Percentiles rank a stretch among this genome's conserved stretches.
phyloP scores from a whole-genome alignment of 2,329 filamentous ascomycete genomes.

The Thielaviopsis musarum region DNA sequence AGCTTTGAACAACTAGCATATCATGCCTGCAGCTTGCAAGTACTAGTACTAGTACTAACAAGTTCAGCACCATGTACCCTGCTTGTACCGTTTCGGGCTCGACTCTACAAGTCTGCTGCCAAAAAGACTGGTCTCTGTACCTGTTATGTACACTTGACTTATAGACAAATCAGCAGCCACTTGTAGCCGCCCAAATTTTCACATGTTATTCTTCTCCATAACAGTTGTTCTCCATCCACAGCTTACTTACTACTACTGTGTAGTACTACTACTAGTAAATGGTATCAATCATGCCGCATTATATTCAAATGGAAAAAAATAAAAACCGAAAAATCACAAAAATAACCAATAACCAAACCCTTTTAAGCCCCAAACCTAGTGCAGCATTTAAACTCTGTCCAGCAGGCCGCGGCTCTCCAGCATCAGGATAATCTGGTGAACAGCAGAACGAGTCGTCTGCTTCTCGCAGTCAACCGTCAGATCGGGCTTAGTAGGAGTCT shows the following conservation, averaged over 20 bases:
- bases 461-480: slow-evolving; percentile 72
- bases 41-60: neutral
- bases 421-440: slow-evolving; percentile 90
- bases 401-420: slow-evolving; percentile 80
- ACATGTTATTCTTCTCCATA: neutral
- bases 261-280: neutral
- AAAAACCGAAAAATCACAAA: neutral
- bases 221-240: too few species aligned
- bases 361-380: neutral
- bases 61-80: neutral
- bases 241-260: too few species aligned
- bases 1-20: too few species aligned
- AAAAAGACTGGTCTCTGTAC: too few species aligned
- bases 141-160: too few species aligned
- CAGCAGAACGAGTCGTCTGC: slow-evolving; percentile 78
- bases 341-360: neutral
- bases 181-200: neutral
- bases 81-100: too few species aligned
- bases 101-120: too few species aligned
- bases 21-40: too few species aligned
- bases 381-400: slow-evolving; percentile 39
- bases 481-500: slow-evolving; percentile 65
- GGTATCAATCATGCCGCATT: neutral
- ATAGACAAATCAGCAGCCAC: neutral
- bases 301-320: neutral